Percentiles rank a stretch among this genome's conserved stretches.
phyloP scores from a whole-genome alignment of 2,329 filamentous ascomycete species.

The Aureobasidium mangrovei region DNA sequence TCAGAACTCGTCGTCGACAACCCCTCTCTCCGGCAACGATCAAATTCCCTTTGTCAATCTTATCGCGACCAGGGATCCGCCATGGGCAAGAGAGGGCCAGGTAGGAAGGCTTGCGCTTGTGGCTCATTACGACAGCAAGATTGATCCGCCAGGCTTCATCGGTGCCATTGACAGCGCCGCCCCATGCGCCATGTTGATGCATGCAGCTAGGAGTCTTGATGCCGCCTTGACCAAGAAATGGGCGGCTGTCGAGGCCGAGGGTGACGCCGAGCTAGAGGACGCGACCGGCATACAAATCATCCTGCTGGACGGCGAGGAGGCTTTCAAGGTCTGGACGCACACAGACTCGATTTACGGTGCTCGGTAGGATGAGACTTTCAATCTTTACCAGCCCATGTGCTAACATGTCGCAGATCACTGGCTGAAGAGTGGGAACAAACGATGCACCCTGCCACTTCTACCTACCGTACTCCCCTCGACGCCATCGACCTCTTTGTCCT shows the following conservation, averaged over 20 bases:
- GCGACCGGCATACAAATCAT: slow-evolving; percentile 81
- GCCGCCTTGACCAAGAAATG: slow-evolving; percentile 73
- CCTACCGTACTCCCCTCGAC: slow-evolving; percentile 63
- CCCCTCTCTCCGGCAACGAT: slow-evolving; percentile 61
- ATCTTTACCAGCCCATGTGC: background rate
- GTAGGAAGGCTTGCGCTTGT: slow-evolving; percentile 76
- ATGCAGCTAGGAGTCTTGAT: slow-evolving; percentile 73
- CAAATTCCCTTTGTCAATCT: slow-evolving; percentile 80
- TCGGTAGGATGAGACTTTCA: slow-evolving; percentile 42
- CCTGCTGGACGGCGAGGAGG: slow-evolving; percentile 89
- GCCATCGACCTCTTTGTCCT: slow-evolving; percentile 84
- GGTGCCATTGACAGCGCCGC: slow-evolving; percentile 90
- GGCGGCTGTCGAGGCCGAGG: slow-evolving; percentile 56
- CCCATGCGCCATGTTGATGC: slow-evolving; percentile 88
- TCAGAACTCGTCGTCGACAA: slow-evolving; percentile 84
- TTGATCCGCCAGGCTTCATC: slow-evolving; percentile 74
- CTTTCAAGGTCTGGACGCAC: slow-evolving; percentile 71
- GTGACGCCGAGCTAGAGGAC: slow-evolving; percentile 50
- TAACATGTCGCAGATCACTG: slow-evolving; percentile 45
- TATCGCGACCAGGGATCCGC: slow-evolving; percentile 79
- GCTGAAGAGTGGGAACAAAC: slow-evolving; percentile 72
- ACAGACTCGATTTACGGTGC: slow-evolving; percentile 84
- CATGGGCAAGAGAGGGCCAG: slow-evolving; percentile 65
- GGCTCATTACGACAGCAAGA: slow-evolving; percentile 88
- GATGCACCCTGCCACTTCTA: slow-evolving; percentile 61